Evolutionary conservation across 1,284 basidiomycete genomes (phyloP), one percentile per base, ranked within the genome.

Genomic region (Chiua sp.): DNA sequence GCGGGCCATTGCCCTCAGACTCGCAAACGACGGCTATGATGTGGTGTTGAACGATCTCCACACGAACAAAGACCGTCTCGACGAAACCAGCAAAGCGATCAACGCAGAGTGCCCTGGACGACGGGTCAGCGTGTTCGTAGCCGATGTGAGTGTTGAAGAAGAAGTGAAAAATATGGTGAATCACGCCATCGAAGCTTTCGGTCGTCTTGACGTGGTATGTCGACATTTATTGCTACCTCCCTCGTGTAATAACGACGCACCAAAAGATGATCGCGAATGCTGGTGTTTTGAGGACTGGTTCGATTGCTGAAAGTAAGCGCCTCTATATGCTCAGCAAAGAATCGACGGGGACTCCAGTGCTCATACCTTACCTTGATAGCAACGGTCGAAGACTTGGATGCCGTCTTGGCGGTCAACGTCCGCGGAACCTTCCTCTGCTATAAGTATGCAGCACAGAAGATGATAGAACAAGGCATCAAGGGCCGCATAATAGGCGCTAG

Each of bases 401-500:
- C 63, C 30, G 57, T 74, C 2, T 49, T 75, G 16, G 59, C 65
- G 2, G 69, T 77, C 39, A 79, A 79, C 48, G 66, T 72, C 42
- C 68, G 69, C 42, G 77, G 78, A 32, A 70, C 73, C 0, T 70
- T 78, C 52, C 63, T 75, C 28, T 79, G 75, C 60, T 78, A 79
- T 51, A 77, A 78, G 61, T 70, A 75, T 32, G 77, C 74, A 16
- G 77, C 77, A 42, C 65, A 67, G 48, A 71, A 73, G 59, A 77
- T 79, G 76, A 68, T 79, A 53, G 67, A 68, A 20, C 78, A 77
- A 59, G 77, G 74, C 46, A 64, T 4, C 42, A 76, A 79, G 13
- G 79, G 79, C 7, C 63, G 77, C 37, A 74, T 81, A 6, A 72
- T 81, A 23, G 78, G 77, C 30, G 72, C 75, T 13, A 74, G 75